These are phyloP conservation scores for Hammondia hammondi DNA, from an alignment of 169 alveolate species.

Conservation along the genomic window DNA sequence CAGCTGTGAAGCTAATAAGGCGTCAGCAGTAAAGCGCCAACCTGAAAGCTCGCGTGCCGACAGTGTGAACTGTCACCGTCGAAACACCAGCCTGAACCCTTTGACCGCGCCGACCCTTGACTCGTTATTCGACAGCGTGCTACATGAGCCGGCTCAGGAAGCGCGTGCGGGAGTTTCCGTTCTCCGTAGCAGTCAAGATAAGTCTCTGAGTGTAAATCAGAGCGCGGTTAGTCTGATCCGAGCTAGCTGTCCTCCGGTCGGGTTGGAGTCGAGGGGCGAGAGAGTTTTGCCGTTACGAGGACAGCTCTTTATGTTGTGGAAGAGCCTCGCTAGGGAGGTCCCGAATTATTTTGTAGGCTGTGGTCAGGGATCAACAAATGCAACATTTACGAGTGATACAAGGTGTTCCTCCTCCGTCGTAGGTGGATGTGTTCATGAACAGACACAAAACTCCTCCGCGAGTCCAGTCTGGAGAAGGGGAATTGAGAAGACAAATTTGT, in stretches of 20 bases:
- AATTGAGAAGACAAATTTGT: too few species aligned
- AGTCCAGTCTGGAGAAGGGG: too few species aligned
- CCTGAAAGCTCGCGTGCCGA: not conserved
- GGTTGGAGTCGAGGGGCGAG: not conserved
- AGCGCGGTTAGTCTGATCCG: not conserved
- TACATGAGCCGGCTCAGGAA: not conserved
- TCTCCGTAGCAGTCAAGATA: not conserved
- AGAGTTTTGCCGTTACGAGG: not conserved
- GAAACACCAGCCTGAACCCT: not conserved
- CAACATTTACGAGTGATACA: too few species aligned
- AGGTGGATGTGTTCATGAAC: too few species aligned
- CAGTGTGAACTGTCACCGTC: not conserved
- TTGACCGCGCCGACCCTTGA: not conserved
- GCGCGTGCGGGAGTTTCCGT: not conserved
- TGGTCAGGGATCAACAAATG: not conserved
- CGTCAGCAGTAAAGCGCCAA: not conserved
- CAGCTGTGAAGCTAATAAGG: not conserved
- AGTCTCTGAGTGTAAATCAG: not conserved
- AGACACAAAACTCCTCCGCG: too few species aligned
- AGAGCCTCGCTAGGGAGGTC: not conserved
- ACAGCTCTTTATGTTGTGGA: not conserved
- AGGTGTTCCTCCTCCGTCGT: too few species aligned
- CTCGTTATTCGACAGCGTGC: not conserved
- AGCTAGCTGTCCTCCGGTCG: not conserved
- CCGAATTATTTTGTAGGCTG: not conserved